A percentile compares a stretch with the other conserved stretches of the same genome.
phyloP scores from a whole-genome alignment of 441 rosid genomes.

The Arabidopsis hybrid region DNA sequence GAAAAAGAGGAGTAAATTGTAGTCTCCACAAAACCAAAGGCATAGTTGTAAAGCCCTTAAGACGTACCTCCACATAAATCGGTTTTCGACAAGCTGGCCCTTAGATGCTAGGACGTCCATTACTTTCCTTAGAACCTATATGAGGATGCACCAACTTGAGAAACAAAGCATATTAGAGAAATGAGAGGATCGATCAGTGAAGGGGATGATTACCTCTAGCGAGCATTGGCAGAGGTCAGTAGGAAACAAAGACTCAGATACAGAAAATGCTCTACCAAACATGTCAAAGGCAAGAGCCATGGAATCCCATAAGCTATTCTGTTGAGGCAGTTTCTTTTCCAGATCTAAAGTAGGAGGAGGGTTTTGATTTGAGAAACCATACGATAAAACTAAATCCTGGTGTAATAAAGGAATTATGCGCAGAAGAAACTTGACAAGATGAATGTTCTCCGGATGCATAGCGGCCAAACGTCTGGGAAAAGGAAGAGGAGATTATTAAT shows the following conservation, averaged over 20 bases:
- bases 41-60: conserved; percentile 21
- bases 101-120: conserved; percentile 75
- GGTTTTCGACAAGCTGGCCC: conserved; percentile 65
- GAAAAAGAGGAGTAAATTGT: conserved; percentile 25
- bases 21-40: conserved; percentile 7
- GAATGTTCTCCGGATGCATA: conserved; percentile 52
- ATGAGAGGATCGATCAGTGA: conserved; percentile 29
- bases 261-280: conserved; percentile 70
- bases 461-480: conserved; percentile 56
- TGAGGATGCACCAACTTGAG: conserved; percentile 33
- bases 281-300: conserved; percentile 61
- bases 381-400: conserved; percentile 48
- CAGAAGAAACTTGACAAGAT: conserved; percentile 72
- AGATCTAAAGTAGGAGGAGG: conserved; percentile 47
- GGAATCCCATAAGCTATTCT: conserved; percentile 67
- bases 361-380: conserved; percentile 45
- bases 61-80: conserved; percentile 67
- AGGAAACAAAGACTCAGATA: conserved; percentile 64
- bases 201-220: conserved; percentile 56
- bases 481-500: not conserved
- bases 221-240: conserved; percentile 68
- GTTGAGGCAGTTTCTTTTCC: conserved; percentile 53
- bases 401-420: conserved; percentile 51
- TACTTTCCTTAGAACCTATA: conserved; percentile 76
- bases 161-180: conserved; percentile 10